Evolutionary conservation across 208 protist genomes (phyloP).

Genomic region (Trypanosoma melophagium): DNA sequence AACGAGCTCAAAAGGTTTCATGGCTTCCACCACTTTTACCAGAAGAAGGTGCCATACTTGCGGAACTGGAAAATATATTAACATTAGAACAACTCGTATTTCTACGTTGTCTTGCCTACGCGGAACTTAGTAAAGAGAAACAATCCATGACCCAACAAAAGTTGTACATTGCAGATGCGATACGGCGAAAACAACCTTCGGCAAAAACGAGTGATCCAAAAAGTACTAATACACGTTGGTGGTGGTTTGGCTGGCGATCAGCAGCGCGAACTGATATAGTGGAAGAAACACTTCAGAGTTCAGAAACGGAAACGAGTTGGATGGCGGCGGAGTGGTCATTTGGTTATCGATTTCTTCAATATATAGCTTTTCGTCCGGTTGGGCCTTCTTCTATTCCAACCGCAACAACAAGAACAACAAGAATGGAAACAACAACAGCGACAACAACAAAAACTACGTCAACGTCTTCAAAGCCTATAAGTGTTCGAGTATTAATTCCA

Average conservation of each 20-base stretch:
- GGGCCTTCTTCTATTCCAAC: neutral
- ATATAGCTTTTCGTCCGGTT: neutral
- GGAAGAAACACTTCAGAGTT: no score
- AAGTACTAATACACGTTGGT: constrained; percentile 13
- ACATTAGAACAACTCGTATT: constrained; percentile 73
- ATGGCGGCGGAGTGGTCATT: constrained; percentile 32
- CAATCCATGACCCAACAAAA: constrained; percentile 40
- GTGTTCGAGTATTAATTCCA: neutral
- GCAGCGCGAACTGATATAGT: neutral
- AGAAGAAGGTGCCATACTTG: constrained; percentile 40
- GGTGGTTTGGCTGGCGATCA: constrained; percentile 25
- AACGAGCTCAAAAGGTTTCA: constrained; percentile 39
- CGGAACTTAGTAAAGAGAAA: constrained; percentile 57
- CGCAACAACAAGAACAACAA: neutral
- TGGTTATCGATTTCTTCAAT: constrained; percentile 26
- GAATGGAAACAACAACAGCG: neutral
- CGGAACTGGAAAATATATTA: constrained; percentile 52
- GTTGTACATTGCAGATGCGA: constrained; percentile 38
- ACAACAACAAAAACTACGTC: neutral
- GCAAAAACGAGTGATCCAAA: neutral
- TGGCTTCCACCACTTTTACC: constrained; percentile 68
- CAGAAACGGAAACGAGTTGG: neutral
- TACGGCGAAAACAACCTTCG: neutral
- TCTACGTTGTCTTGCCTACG: constrained; percentile 67
- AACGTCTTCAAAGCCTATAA: neutral